Conservation (phyloP, 2,329 filamentous ascomycete species). For the Ceratocystis alfenasii region DNA sequence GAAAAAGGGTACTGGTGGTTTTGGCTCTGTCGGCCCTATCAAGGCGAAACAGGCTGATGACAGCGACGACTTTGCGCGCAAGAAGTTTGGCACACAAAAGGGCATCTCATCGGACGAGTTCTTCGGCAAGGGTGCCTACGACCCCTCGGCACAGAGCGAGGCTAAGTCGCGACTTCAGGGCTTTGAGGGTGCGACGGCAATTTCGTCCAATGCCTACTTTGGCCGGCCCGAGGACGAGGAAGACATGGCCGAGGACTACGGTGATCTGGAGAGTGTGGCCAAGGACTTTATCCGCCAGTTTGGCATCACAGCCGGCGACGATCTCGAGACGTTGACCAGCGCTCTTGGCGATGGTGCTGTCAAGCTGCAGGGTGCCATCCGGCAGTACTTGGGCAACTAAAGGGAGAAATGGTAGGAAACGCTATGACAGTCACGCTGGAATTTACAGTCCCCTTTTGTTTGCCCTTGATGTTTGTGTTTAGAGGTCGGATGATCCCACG, state of each 20-base stretch:
- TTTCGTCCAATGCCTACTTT: conserved; percentile 96
- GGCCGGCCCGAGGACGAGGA: conserved; percentile 74
- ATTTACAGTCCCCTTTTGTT: neutral
- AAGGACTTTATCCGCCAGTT: conserved; percentile 95
- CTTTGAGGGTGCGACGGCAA: conserved; percentile 83
- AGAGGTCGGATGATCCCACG: neutral
- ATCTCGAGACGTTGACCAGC: conserved; percentile 78
- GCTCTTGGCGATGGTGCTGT: conserved; percentile 75
- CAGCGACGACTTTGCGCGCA: conserved; percentile 67
- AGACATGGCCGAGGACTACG: conserved; percentile 60
- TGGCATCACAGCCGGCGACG: conserved; percentile 88
- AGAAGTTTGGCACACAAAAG: conserved; percentile 86
- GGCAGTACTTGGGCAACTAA: conserved; percentile 51
- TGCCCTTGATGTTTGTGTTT: neutral
- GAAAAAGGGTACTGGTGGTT: conserved; percentile 70
- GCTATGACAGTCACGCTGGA: neutral
- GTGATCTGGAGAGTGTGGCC: conserved; percentile 81
- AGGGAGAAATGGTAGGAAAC: conserved; percentile 2
- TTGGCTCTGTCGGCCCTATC: conserved; percentile 70
- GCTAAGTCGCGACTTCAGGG: conserved; percentile 78
- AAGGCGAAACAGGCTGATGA: conserved; percentile 56
- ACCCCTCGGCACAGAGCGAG: conserved; percentile 67
- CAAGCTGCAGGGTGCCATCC: conserved; percentile 65
- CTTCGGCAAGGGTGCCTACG: conserved; percentile 82
- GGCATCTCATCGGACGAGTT: conserved; percentile 97